Evolutionary conservation across 1,139 yeast genomes (phyloP), one percentile per base, ranked within the genome.

Genomic region (Candida sojae): DNA sequence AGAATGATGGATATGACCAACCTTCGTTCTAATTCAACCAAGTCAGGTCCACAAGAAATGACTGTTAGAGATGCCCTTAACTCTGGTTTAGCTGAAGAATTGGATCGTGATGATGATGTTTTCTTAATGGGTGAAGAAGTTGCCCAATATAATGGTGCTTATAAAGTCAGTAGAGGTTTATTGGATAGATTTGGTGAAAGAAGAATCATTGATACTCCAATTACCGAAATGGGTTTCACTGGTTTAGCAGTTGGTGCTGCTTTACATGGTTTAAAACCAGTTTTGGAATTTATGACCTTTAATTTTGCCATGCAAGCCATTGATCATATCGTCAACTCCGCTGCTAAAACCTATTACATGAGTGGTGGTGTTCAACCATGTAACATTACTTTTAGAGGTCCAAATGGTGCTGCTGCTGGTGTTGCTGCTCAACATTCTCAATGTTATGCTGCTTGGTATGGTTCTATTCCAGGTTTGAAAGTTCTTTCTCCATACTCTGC

Each of bases 401-500:
- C 99, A 55, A 95, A 95, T 73, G 99, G 99, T 73, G 97, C 99
- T 45, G 97, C 99, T 60, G 97, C 97, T 44, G 98, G 99, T 82
- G 99, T 93, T 61, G 99, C 84, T 61, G 99, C 99, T 51, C 99
- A 93, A 75, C 99, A 93, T 77, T 93, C 99, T 39, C 99, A 93
- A 77, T 96, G 91, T 75, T 93, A 84, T 71, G 82, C 97, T 50
- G 91, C 97, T 47, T 93, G 99, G 99, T 93, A 95, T 75, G 98
- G 97, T 58, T 79, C 96, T 48, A 91, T 95, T 60, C 99, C 99
- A 51, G 99, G 99, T 69, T 81, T 93, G 68, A 93, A 95, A 80
- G 99, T 93, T 43, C 75, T 93, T 45, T 89, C 96, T 48, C 99
- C 99, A 48, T 93, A 86, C 77, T 85, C 96, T 49, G 89, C 98